Evolutionary conservation across 2,329 filamentous ascomycete genomes (phyloP).

Genomic region (Apiospora aurea): DNA sequence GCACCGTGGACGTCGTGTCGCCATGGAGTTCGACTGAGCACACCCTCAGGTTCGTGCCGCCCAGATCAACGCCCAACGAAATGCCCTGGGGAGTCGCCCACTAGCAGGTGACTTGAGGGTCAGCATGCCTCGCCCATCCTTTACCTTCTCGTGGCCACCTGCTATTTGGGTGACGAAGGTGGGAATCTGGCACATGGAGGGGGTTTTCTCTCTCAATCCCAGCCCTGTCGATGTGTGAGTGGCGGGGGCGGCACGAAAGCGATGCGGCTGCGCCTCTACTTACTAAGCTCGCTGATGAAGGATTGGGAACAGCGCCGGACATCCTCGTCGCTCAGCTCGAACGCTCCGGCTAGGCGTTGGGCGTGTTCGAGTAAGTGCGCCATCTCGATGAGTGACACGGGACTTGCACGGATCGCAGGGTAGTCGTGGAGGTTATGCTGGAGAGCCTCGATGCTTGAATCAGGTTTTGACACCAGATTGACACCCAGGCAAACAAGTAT

Average conservation of each 20-base stretch:
- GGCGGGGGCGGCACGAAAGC: neutral
- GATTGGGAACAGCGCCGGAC: neutral
- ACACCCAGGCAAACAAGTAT: too few relatives aligned
- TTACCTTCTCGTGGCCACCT: neutral
- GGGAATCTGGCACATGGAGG: neutral
- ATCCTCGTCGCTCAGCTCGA: slow-evolving; percentile 12
- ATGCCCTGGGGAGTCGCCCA: neutral
- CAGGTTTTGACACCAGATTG: too few relatives aligned
- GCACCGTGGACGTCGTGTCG: neutral
- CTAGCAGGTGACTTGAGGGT: neutral
- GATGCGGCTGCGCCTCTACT: neutral
- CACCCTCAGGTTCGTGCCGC: neutral
- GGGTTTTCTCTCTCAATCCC: neutral
- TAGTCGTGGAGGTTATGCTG: neutral
- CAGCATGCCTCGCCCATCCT: neutral
- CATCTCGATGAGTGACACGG: neutral
- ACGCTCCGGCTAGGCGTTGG: neutral
- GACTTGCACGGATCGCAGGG: neutral
- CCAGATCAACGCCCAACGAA: neutral
- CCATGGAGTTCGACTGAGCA: neutral
- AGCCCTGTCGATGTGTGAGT: neutral
- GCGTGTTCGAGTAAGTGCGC: neutral
- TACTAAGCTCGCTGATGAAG: neutral
- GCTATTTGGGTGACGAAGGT: neutral
- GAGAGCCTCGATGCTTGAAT: neutral